Conservation (phyloP, 305 asterid species). For the Plantago coronopus region DNA sequence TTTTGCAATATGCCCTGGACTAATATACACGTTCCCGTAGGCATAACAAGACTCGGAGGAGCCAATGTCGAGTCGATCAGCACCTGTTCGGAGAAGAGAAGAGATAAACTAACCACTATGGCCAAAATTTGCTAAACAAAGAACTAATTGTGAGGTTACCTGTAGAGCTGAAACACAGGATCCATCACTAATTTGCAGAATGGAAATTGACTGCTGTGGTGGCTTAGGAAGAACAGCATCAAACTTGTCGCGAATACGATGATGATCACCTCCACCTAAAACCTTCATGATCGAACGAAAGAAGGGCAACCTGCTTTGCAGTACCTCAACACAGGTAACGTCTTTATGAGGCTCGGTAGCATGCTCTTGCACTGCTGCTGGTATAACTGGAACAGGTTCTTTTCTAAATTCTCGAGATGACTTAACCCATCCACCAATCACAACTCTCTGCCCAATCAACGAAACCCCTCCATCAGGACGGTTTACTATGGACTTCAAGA, state of each 20-base stretch:
- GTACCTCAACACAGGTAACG: slow-evolving; percentile 54
- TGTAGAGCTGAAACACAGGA: slow-evolving; percentile 57
- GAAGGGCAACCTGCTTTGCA: slow-evolving; percentile 59
- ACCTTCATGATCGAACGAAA: slow-evolving; percentile 53
- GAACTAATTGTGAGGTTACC: slow-evolving; percentile 27
- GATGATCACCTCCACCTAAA: slow-evolving; percentile 58
- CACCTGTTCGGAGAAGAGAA: slow-evolving; percentile 34
- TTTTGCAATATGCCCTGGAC: slow-evolving; percentile 64
- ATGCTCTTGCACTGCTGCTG: slow-evolving; percentile 16
- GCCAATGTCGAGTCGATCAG: slow-evolving; percentile 64
- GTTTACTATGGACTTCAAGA: slow-evolving; percentile 47
- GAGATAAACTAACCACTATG: no score
- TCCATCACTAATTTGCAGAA: slow-evolving; percentile 71
- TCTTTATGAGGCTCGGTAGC: slow-evolving; percentile 37
- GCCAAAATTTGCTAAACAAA: no score
- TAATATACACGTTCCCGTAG: slow-evolving; percentile 64
- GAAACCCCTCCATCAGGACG: slow-evolving; percentile 52
- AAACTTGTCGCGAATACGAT: slow-evolving; percentile 41
- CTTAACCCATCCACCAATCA: slow-evolving; percentile 92
- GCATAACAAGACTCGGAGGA: slow-evolving; percentile 59
- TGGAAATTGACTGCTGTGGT: slow-evolving; percentile 48
- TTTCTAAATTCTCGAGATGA: slow-evolving; percentile 70
- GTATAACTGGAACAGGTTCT: slow-evolving; percentile 26
- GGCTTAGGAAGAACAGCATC: slow-evolving; percentile 42
- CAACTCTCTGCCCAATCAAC: slow-evolving; percentile 52